phyloP scores from a whole-genome alignment of 768 basidiomycete genomes.

The Lanmaoa rubissima region DNA sequence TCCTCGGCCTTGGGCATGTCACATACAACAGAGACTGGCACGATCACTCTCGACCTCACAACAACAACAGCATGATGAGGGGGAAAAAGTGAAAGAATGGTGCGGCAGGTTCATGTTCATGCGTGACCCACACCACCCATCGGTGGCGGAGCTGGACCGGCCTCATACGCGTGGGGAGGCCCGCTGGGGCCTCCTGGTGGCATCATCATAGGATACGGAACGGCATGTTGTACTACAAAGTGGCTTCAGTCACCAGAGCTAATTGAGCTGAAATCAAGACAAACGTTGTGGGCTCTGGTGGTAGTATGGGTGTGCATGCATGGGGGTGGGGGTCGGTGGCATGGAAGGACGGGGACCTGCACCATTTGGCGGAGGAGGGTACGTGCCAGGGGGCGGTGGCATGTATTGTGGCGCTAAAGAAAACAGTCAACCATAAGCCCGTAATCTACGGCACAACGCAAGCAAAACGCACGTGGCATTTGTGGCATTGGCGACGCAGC shows the following conservation, averaged over 20 bases:
- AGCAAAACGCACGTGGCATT: slow-evolving; percentile 71
- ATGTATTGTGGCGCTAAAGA: slow-evolving; percentile 69
- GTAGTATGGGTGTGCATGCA: slow-evolving; percentile 85
- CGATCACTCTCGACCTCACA: slow-evolving; percentile 25
- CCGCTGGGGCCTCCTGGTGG: slow-evolving; percentile 64
- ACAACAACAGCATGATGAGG: slow-evolving; percentile 22
- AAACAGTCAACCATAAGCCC: slow-evolving; percentile 4
- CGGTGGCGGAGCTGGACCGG: slow-evolving; percentile 62
- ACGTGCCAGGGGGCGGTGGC: slow-evolving; percentile 73
- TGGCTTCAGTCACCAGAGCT: slow-evolving; percentile 28
- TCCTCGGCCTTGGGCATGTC: slow-evolving; percentile 15
- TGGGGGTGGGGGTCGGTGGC: slow-evolving; percentile 88
- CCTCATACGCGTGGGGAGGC: slow-evolving; percentile 74
- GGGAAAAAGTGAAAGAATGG: slow-evolving; percentile 7
- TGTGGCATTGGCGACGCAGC: slow-evolving; percentile 77
- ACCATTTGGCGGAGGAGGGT: slow-evolving; percentile 77
- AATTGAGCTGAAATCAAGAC: slow-evolving; percentile 25
- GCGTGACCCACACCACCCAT: slow-evolving; percentile 74
- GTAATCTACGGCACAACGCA: neutral
- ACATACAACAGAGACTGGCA: slow-evolving; percentile 31
- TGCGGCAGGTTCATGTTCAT: slow-evolving; percentile 33
- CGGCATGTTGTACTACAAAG: slow-evolving; percentile 75
- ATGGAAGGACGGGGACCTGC: slow-evolving; percentile 80
- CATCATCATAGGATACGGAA: slow-evolving; percentile 90
- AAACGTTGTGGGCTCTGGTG: slow-evolving; percentile 87